phyloP scores from a whole-genome alignment of 1,284 basidiomycete species.

The Cryptococcus hybrid region DNA sequence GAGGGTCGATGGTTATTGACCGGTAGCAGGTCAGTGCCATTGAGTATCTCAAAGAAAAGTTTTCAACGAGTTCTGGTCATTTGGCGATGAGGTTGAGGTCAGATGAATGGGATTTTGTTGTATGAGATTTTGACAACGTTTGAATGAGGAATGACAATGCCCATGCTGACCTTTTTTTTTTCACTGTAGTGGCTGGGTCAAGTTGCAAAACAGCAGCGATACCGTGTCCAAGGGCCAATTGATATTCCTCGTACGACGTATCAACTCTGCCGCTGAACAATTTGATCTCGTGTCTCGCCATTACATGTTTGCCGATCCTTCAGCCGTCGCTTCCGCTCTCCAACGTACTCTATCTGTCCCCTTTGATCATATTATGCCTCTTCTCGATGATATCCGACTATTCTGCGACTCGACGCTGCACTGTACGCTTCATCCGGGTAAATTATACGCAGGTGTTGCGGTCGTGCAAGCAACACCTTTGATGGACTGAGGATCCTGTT shows the following conservation, averaged over 20 bases:
- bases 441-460: conserved; percentile 49
- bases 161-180: conserved; percentile 1
- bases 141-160: not conserved
- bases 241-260: conserved; percentile 50
- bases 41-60: conserved; percentile 44
- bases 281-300: conserved; percentile 46
- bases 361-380: conserved; percentile 44
- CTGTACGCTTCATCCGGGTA: conserved; percentile 41
- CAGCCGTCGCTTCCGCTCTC: conserved; percentile 46
- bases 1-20: conserved; percentile 17
- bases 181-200: conserved; percentile 43
- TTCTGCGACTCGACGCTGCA: conserved; percentile 46
- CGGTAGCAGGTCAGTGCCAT: conserved; percentile 9
- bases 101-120: conserved; percentile 40
- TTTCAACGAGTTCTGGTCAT: conserved; percentile 37
- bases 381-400: conserved; percentile 46
- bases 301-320: conserved; percentile 51
- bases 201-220: conserved; percentile 35
- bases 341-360: conserved; percentile 51
- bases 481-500: conserved; percentile 52
- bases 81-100: conserved; percentile 44
- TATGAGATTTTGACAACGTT: conserved; percentile 52
- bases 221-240: conserved; percentile 52
- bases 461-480: conserved; percentile 52
- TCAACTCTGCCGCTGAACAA: conserved; percentile 45